Base-by-base conservation (phyloP, 768 basidiomycete species). In the Rhizopogon sp. region DNA sequence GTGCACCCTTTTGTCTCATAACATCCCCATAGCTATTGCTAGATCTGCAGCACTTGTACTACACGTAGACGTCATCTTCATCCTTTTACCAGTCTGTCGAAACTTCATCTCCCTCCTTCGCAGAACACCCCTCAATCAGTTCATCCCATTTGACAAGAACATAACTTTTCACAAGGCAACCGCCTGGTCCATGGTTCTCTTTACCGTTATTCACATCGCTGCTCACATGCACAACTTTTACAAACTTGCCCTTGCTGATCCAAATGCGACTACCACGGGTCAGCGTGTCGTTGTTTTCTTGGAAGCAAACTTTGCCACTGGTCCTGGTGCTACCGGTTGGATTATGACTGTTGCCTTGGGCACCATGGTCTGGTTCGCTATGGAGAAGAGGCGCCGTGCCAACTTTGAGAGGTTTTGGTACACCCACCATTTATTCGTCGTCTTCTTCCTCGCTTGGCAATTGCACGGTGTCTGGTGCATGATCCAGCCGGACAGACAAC, bases 401-500 rank as follows among this genome's bases (percentile, higher is more conserved):
- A 81, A 85, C 62, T 98, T 94, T 61, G 93, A 98, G 74, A 74
- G 79, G 65, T 95, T 95, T 76, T 93, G 90, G 88, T 93, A 92
- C 70, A 79, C 83, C 8, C 85, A 91, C 66, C 89, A 97, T 68
- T 77, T 97, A 57, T 96, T 94, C 76, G 82, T 96, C 64, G 67
- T 90, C 55, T 96, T 96, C 82, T 97, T 98, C 78, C 80, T 93
- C 68, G 76, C 78, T 66, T 97, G 95, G 95, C 95, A 98, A 69
- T 76, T 96, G 31, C 94, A 95, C 66, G 93, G 93, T 52, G 88
- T 95, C 89, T 95, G 92, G 82, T 94, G 93, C 74, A 93, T 94
- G 90, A 92, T 95, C 74, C 74, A 90, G 71, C 93, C 94, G 25
- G 93, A 97, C 71, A 78, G 89, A 53, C 79, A 89, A 0, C 93